A percentile compares a stretch with the other conserved stretches of the same genome.
These are phyloP conservation scores for Fraxinus latifolia DNA, from an alignment of 305 asterid species.

Conservation along the genomic window DNA sequence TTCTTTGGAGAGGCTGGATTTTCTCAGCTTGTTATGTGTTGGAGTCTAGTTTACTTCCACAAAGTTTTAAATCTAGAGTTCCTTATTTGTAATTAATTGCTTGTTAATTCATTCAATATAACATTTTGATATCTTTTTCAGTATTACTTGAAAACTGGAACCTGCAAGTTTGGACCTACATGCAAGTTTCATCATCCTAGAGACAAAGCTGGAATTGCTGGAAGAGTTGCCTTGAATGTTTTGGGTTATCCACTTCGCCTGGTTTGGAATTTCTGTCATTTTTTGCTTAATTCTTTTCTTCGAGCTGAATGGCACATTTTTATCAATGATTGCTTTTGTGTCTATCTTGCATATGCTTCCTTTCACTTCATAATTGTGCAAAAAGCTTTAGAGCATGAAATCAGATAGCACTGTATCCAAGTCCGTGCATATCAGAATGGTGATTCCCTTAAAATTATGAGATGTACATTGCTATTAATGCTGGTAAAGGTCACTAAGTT, in stretches of 20 bases:
- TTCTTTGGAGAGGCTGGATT: not conserved
- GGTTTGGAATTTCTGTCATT: conserved; percentile 43
- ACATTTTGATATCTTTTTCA: conserved; percentile 29
- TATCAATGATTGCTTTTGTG: not conserved
- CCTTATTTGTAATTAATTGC: conserved; percentile 12
- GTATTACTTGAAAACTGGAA: conserved; percentile 95
- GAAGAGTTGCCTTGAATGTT: conserved; percentile 78
- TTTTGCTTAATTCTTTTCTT: conserved; percentile 16
- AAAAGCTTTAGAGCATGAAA: not conserved
- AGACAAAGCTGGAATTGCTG: conserved; percentile 89
- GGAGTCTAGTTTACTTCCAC: not conserved
- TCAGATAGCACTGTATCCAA: not conserved
- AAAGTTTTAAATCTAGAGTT: not conserved
- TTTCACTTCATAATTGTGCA: not conserved
- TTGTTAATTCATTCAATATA: conserved; percentile 22
- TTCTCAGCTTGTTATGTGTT: not conserved
- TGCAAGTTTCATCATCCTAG: conserved; percentile 97
- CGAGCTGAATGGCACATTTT: not conserved
- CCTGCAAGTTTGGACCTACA: conserved; percentile 95
- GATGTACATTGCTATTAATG: conserved; percentile 15
- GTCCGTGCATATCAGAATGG: not conserved
- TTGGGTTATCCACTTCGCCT: conserved; percentile 92
- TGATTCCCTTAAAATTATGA: not conserved
- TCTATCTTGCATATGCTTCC: conserved; percentile 7
- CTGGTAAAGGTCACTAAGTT: conserved; percentile 9